Base-by-base conservation (phyloP, 495 filamentous ascomycete genomes). In the Astrothelium subdiscretum region DNA sequence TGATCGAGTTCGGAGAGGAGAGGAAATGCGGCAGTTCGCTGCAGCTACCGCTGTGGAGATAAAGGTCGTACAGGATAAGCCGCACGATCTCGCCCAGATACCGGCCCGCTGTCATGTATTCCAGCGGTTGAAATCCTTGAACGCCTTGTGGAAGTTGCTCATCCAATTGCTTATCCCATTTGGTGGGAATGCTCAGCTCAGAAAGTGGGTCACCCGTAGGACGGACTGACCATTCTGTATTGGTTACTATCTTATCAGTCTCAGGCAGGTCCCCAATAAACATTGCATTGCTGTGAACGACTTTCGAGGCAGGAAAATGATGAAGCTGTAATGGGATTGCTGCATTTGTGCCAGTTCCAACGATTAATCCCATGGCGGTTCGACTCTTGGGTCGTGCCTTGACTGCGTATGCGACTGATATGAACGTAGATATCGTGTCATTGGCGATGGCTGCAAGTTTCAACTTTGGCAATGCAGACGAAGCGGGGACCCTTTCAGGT, bases 191-290 rank as follows among this genome's bases (percentile, higher is more conserved):
- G 67, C 71, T 73, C 31, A 77, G 62, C 52, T 78, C 76, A 15
- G 15, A 54, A 29, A 54, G 48, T 27, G 48, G 48, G 8, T 54
- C 48, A 5, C 24, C 48, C 3, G 48, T 54, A 3, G 48, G 48
- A 54, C 4, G 48, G 24, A 54, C 48, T 27, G 48, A 54, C 87
- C 87, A 91, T 72, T 95, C 90, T 1, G 90, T 95, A 73, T 95
- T 94, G 44, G 94, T 81, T 0, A 91, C 81, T 2, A 91, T 87
- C 62, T 84, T 77, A 35, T 75, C 77, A 42, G 83, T 76, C 2
- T 79, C 62, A 4, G 66, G 59, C 42, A 29, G 8, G 48, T 54
- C 20, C 8, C 48, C 48, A 29, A 54, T 54, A 24, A 8, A 29
- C 11, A 11, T 54, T 54, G 73, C 74, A 59, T 77, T 78, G 57